Evolutionary conservation across 495 filamentous ascomycete species (phyloP).

Genomic region (Annulohypoxylon bovei): DNA sequence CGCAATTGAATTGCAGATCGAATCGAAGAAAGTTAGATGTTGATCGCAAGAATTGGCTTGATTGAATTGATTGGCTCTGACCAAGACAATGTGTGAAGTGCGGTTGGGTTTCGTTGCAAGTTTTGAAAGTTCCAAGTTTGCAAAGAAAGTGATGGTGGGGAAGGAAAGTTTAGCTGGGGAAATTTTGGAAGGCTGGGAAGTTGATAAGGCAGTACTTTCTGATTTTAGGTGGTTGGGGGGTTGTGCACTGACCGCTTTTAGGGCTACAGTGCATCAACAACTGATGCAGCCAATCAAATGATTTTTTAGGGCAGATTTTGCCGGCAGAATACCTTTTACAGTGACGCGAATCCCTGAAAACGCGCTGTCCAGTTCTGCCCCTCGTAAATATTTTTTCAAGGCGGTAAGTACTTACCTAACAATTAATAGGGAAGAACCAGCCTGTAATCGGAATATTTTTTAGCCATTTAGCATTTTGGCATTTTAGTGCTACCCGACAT

Average conservation of each 20-base stretch:
- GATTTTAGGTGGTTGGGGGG: constrained; percentile 27
- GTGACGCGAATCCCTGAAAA: constrained; percentile 24
- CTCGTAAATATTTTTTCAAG: constrained; percentile 15
- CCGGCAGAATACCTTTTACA: constrained; percentile 27
- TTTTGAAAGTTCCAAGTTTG: background rate
- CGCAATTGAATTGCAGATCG: background rate
- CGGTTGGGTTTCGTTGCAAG: background rate
- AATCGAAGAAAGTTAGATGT: constrained; percentile 7
- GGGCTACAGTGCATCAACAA: constrained; percentile 29
- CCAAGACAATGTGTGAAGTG: constrained; percentile 24
- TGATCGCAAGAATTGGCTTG: constrained; percentile 11
- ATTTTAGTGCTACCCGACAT: background rate
- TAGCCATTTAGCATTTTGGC: too few species aligned
- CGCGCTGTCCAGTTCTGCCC: constrained; percentile 22
- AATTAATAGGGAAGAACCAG: background rate
- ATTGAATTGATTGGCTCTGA: constrained; percentile 16
- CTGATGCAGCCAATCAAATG: constrained; percentile 11
- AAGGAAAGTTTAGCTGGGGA: background rate
- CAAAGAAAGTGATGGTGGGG: background rate
- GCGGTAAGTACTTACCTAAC: background rate
- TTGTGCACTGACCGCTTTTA: constrained; percentile 37
- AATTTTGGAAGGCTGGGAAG: constrained; percentile 16
- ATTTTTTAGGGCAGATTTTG: background rate
- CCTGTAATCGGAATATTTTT: background rate
- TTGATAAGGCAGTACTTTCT: background rate